Percentiles rank a stretch among this genome's conserved stretches.
Evolutionary conservation across 495 filamentous ascomycete species (phyloP).

Genomic region (Bathelium albidoporum): DNA sequence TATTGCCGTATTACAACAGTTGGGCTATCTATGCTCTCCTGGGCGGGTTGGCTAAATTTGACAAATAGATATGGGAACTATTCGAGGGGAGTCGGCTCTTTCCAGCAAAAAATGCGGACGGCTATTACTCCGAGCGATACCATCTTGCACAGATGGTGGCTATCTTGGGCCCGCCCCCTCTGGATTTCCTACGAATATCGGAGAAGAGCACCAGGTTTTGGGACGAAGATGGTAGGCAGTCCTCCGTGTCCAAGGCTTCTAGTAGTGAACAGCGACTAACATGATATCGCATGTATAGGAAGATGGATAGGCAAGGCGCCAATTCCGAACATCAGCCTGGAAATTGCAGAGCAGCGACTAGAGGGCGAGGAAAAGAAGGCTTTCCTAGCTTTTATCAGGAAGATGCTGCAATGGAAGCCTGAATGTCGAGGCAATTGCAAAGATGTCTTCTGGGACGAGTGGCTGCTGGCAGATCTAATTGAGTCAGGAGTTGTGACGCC

Average conservation of each 20-base stretch:
- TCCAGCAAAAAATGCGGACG: not conserved
- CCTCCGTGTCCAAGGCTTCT: too few relatives aligned
- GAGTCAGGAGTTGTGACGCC: too few relatives aligned
- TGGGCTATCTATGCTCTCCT: not conserved
- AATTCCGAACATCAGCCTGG: not conserved
- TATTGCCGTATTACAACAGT: not conserved
- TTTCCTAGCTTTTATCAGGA: not conserved
- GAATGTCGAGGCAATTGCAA: not conserved
- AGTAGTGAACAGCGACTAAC: too few relatives aligned
- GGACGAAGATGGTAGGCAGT: not conserved
- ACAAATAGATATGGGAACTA: not conserved
- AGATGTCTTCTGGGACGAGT: too few relatives aligned
- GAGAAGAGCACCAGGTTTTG: not conserved
- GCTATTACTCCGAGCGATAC: not conserved
- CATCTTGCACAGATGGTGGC: not conserved
- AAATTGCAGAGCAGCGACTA: not conserved
- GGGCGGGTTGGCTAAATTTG: conserved; percentile 6
- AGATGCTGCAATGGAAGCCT: not conserved
- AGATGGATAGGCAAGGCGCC: not conserved
- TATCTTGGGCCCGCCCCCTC: not conserved
- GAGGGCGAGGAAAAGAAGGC: not conserved
- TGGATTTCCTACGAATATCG: not conserved
- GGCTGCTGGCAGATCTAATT: not conserved
- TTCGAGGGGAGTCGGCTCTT: not conserved
- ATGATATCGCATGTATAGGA: not conserved